Conservation (phyloP, 805 yeast genomes). For the Hanseniaspora lindneri region DNA sequence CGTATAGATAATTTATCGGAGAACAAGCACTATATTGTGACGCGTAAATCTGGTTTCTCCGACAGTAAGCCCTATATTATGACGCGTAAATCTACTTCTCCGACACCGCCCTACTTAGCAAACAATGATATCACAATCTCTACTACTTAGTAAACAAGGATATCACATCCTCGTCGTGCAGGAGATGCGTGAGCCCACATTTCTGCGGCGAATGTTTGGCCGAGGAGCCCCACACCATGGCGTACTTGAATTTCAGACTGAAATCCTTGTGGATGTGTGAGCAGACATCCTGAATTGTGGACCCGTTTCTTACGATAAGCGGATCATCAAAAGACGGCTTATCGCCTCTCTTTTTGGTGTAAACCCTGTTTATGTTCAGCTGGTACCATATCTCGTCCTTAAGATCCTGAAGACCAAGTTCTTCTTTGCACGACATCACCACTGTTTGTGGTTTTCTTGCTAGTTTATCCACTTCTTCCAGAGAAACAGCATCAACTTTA, state of each 20-base stretch:
- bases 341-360: slow-evolving; percentile 78
- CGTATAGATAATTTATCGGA: too few species aligned
- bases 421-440: slow-evolving; percentile 85
- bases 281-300: slow-evolving; percentile 77
- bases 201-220: slow-evolving; percentile 94
- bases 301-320: slow-evolving; percentile 70
- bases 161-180: slow-evolving; percentile 90
- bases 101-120: too few species aligned
- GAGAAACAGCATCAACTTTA: slow-evolving; percentile 87
- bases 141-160: slow-evolving; percentile 79
- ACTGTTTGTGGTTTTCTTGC: slow-evolving; percentile 89
- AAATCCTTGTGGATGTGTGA: slow-evolving; percentile 86
- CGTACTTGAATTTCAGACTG: slow-evolving; percentile 84
- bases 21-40: too few species aligned
- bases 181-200: slow-evolving; percentile 74
- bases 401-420: slow-evolving; percentile 74
- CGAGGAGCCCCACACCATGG: slow-evolving; percentile 91
- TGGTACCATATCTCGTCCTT: slow-evolving; percentile 91
- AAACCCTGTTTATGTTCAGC: slow-evolving; percentile 64
- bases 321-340: slow-evolving; percentile 79
- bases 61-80: too few species aligned
- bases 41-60: too few species aligned
- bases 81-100: too few species aligned
- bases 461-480: slow-evolving; percentile 84
- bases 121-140: too few species aligned